Evolutionary conservation across 2,329 filamentous ascomycete species (phyloP).

Genomic region (Diaporthe nobilis): DNA sequence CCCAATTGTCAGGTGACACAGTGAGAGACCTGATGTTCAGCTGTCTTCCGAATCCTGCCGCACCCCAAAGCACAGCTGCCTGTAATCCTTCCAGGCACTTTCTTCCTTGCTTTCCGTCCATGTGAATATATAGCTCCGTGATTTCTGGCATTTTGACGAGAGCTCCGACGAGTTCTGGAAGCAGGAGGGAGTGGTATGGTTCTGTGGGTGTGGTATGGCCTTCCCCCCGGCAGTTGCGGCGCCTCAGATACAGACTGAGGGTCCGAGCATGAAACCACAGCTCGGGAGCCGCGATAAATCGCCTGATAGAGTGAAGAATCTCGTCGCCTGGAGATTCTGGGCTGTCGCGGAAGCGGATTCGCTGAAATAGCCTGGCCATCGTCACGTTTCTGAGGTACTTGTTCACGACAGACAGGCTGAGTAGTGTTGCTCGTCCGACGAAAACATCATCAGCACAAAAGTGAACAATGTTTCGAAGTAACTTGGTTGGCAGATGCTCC

Average conservation of each 20-base stretch:
- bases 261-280: neutral
- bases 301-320: neutral
- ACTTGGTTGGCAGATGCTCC: neutral
- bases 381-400: neutral
- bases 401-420: neutral
- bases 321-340: neutral
- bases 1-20: no score
- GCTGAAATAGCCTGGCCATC: accelerated
- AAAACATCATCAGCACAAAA: neutral
- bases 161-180: neutral
- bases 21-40: neutral
- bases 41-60: neutral
- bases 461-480: neutral
- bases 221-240: neutral
- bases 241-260: neutral
- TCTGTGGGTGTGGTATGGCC: neutral
- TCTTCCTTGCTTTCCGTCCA: neutral
- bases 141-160: neutral
- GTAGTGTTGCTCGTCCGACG: neutral
- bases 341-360: neutral
- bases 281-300: neutral
- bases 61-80: neutral
- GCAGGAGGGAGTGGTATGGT: neutral
- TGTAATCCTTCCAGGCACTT: neutral
- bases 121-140: neutral